Conservation (phyloP, 1,284 basidiomycete species). For the Puccinia sorghi region DNA sequence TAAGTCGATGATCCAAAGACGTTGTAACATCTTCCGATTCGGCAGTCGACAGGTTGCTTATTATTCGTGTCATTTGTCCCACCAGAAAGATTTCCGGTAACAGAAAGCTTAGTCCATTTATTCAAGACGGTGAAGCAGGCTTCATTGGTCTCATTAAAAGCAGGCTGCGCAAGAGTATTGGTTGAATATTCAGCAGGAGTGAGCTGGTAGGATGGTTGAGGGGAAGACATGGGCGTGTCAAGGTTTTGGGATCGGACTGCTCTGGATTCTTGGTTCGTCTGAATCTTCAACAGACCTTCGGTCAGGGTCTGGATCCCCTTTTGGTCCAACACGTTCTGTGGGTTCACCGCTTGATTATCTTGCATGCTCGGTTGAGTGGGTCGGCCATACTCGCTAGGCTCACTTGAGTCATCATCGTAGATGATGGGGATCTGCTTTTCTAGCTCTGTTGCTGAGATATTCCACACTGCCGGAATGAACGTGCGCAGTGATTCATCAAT, state of each 20-base stretch:
- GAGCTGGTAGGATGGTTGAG: constrained; percentile 27
- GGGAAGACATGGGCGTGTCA: constrained; percentile 48
- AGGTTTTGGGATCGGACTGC: constrained; percentile 14
- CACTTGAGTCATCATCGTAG: constrained; percentile 47
- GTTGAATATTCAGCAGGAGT: constrained; percentile 7
- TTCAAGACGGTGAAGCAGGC: constrained; percentile 30
- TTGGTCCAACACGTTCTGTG: constrained; percentile 20
- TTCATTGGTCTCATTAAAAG: constrained; percentile 5
- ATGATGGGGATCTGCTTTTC: constrained; percentile 49
- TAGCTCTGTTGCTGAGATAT: constrained; percentile 33
- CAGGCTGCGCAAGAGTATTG: constrained; percentile 2
- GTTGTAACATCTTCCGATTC: constrained; percentile 28
- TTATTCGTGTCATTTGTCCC: background rate
- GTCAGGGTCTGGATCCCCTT: constrained; percentile 44
- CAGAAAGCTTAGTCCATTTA: constrained; percentile 37
- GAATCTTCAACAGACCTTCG: constrained; percentile 30
- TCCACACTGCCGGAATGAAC: constrained; percentile 45
- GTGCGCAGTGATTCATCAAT: constrained; percentile 48
- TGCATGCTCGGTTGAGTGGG: constrained; percentile 1
- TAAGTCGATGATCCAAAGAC: constrained; percentile 49
- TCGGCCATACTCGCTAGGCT: constrained; percentile 29
- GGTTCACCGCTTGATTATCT: background rate
- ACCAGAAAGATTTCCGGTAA: background rate
- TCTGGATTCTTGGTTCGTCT: constrained; percentile 15
- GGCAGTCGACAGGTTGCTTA: background rate